Evolutionary conservation across 2,329 filamentous ascomycete genomes (phyloP).

Genomic region (Aspergillus fumigatiaffinis): DNA sequence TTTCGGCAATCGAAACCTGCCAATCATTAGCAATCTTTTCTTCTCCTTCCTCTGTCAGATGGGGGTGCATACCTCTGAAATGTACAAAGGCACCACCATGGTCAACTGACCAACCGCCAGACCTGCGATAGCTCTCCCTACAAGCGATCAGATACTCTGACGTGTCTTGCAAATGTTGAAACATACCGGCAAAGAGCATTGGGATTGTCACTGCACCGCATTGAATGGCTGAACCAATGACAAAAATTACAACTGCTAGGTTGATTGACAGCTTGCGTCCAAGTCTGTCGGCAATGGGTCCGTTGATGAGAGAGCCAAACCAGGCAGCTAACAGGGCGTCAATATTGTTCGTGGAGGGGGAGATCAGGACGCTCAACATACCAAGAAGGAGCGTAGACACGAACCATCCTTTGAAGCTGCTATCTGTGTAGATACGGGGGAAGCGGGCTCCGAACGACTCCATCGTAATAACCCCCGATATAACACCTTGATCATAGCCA

Average conservation of each 20-base stretch:
- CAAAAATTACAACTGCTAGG: slow-evolving; percentile 50
- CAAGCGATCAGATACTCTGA: not conserved
- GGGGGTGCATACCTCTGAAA: slow-evolving; percentile 42
- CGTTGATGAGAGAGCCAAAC: slow-evolving; percentile 47
- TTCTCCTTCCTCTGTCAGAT: not conserved
- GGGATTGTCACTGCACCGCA: slow-evolving; percentile 39
- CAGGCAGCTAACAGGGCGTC: slow-evolving; percentile 39
- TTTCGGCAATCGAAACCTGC: slow-evolving; percentile 43
- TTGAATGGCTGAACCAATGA: slow-evolving; percentile 48
- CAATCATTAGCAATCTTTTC: slow-evolving; percentile 1
- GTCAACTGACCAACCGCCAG: slow-evolving; percentile 42
- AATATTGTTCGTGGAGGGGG: not conserved
- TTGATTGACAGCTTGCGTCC: slow-evolving; percentile 51
- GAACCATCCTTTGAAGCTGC: slow-evolving; percentile 51
- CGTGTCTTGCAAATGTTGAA: slow-evolving; percentile 21
- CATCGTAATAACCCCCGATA: slow-evolving; percentile 48
- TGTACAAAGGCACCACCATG: slow-evolving; percentile 52
- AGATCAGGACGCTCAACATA: slow-evolving; percentile 13
- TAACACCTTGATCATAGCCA: slow-evolving; percentile 50
- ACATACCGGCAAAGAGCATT: slow-evolving; percentile 44
- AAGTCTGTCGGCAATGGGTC: slow-evolving; percentile 49
- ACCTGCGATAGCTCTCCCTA: slow-evolving; percentile 44
- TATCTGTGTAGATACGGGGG: slow-evolving; percentile 42
- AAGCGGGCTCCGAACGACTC: slow-evolving; percentile 41
- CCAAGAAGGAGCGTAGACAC: slow-evolving; percentile 48